Conservation (phyloP, 805 yeast genomes). For the Osmozyma mogii region DNA sequence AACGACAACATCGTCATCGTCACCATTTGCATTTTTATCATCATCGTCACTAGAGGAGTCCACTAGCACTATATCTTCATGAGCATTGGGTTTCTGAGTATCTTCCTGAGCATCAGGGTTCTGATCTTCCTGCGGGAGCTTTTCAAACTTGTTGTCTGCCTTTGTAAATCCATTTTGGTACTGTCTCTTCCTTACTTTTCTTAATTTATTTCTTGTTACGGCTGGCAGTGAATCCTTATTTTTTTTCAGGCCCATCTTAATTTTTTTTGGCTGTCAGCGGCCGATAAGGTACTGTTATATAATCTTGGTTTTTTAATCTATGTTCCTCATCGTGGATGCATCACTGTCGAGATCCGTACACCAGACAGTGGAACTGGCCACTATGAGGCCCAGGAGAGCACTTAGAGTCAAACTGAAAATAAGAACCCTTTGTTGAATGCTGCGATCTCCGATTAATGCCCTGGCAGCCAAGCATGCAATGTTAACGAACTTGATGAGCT, state of each 20-base stretch:
- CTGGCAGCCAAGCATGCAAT: too few relatives aligned
- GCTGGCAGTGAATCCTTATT: constrained; percentile 5
- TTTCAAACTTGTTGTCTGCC: constrained; percentile 2
- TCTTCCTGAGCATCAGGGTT: constrained; percentile 19
- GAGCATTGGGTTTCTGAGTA: constrained; percentile 10
- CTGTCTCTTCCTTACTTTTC: constrained; percentile 1
- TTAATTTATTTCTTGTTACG: constrained; percentile 1
- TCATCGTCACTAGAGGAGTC: constrained; percentile 18
- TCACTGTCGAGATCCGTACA: constrained; percentile 3
- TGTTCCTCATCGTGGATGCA: too few relatives aligned
- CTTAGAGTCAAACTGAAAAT: not conserved
- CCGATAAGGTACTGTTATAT: too few relatives aligned
- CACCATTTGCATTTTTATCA: constrained; percentile 4
- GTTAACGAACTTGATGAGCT: too few relatives aligned
- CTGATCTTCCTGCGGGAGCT: constrained; percentile 11
- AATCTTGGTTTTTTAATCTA: too few relatives aligned
- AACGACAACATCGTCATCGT: constrained; percentile 15
- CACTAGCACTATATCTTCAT: constrained; percentile 21
- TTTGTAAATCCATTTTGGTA: not conserved
- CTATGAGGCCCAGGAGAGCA: not conserved
- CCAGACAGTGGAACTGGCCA: not conserved
- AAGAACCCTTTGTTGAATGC: not conserved
- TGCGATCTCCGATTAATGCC: too few relatives aligned
- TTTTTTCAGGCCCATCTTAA: constrained; percentile 7
- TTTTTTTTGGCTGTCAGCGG: not conserved